Base-by-base conservation (phyloP, 164 flowering plant species). In the Macadamia integrifolia region DNA sequence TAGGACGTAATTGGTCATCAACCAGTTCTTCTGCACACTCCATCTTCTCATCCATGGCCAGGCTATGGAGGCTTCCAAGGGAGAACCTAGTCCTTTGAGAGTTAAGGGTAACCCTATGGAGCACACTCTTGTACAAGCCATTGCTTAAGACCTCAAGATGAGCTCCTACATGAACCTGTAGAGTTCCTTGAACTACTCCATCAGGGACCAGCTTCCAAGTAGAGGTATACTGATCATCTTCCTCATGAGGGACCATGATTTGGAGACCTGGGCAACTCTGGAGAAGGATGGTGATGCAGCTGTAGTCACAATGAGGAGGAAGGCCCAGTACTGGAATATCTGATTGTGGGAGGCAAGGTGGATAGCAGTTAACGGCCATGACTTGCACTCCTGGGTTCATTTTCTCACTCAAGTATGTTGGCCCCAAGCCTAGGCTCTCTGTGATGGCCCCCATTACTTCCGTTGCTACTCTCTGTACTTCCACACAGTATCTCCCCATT, bases 241-340 rank as follows among this genome's bases (percentile, higher is more conserved):
- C 40, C 5, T 5, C 40, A 5, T 35, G 3, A 35, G 60, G 1
- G 60, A 73, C 79, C 62, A 70, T 42, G 57, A 83, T 74, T 73
- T 85, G 72, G 17, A 88, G 83, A 6, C 93, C 89, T 0, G 62
- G 68, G 31, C 73, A 66, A 71, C 72, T 79, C 68, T 88, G 89
- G 58, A 79, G 83, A 55, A 80, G 59, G 35, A 84, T 60, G 50
- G 89, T 85, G 11, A 86, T 43, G 77, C 80, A 80, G 42, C 78
- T 65, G 75, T 77, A 83, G 66, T 84, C 91, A 1, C 89, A 76
- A 42, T 87, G 94, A 0, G 89, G 84, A 0, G 88, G 86, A 40
- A 88, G 17, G 3, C 89, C 89, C 23, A 85, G 69, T 1, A 77
- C 68, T 0, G 61, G 58, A 35, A 35, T 35, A 0, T 64, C 71